phyloP scores from a whole-genome alignment of 2,329 filamentous ascomycete species.

The Podosphaera leucotricha region DNA sequence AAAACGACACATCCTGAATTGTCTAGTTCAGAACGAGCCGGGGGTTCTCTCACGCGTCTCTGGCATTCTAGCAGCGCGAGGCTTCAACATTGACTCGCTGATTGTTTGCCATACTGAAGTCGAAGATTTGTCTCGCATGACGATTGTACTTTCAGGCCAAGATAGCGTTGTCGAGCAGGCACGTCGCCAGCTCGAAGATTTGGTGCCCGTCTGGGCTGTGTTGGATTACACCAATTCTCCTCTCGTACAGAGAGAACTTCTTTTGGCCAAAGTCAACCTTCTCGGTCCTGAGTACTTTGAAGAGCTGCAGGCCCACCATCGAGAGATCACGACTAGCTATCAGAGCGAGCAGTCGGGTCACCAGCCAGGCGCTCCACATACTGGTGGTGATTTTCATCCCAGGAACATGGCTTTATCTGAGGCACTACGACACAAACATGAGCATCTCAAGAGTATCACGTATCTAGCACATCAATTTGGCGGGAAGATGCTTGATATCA shows the following conservation, averaged over 20 bases:
- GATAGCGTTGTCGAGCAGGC: slow-evolving; percentile 97
- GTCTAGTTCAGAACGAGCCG: slow-evolving; percentile 94
- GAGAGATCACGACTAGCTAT: slow-evolving; percentile 48
- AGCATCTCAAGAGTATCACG: slow-evolving; percentile 89
- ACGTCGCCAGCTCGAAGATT: slow-evolving; percentile 77
- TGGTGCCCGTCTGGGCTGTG: slow-evolving; percentile 96
- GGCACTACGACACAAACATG: slow-evolving; percentile 86
- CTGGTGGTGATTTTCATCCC: slow-evolving; percentile 54
- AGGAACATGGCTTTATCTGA: slow-evolving; percentile 66
- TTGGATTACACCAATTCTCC: slow-evolving; percentile 85
- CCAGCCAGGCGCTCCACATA: slow-evolving; percentile 8
- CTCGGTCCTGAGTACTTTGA: slow-evolving; percentile 96
- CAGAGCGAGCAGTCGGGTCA: too few relatives aligned
- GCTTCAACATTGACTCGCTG: slow-evolving; percentile 97
- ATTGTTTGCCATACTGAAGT: slow-evolving; percentile 98
- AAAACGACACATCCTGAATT: slow-evolving; percentile 93
- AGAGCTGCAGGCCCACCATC: slow-evolving; percentile 83
- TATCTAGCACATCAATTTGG: slow-evolving; percentile 95
- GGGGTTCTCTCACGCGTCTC: slow-evolving; percentile 92
- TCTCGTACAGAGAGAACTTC: slow-evolving; percentile 81
- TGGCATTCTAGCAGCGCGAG: slow-evolving; percentile 80
- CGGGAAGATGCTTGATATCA: slow-evolving; percentile 92
- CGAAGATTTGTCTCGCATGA: slow-evolving; percentile 92
- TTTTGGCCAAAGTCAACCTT: slow-evolving; percentile 91
- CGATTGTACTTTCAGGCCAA: slow-evolving; percentile 86